These are phyloP conservation scores for Arthroderma uncinatum DNA, from an alignment of 2,329 filamentous ascomycete species.

Conservation along the genomic window DNA sequence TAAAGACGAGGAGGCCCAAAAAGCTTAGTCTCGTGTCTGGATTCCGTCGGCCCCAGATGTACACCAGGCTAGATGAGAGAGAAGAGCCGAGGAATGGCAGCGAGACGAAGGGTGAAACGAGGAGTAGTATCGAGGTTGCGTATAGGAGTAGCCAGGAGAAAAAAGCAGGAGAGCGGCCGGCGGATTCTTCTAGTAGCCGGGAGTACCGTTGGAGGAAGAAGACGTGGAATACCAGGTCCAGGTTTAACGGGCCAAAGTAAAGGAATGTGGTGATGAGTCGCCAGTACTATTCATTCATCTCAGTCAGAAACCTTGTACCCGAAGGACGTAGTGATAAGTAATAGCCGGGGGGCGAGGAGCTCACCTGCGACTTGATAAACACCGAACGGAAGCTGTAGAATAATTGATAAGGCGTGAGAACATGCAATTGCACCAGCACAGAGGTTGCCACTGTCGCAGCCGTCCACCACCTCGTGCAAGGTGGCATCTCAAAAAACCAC, in stretches of 20 bases:
- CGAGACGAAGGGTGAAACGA: slow-evolving; percentile 73
- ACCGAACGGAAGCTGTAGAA: slow-evolving; percentile 95
- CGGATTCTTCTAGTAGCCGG: slow-evolving; percentile 85
- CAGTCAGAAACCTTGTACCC: background rate
- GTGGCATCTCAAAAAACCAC: slow-evolving; percentile 98
- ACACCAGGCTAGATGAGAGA: slow-evolving; percentile 83
- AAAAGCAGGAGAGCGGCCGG: slow-evolving; percentile 79
- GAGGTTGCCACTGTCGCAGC: slow-evolving; percentile 81
- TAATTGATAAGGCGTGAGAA: slow-evolving; percentile 85
- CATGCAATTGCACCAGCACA: slow-evolving; percentile 81
- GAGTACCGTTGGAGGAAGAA: slow-evolving; percentile 98
- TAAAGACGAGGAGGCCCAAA: slow-evolving; percentile 79
- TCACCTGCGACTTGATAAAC: slow-evolving; percentile 80
- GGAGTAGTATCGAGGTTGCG: slow-evolving; percentile 65
- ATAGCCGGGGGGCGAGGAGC: no score
- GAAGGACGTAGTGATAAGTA: background rate
- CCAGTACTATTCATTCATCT: slow-evolving; percentile 60
- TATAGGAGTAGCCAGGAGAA: slow-evolving; percentile 93
- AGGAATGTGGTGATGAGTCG: slow-evolving; percentile 90
- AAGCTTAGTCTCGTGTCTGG: slow-evolving; percentile 84
- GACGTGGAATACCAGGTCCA: slow-evolving; percentile 93
- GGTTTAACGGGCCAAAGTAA: slow-evolving; percentile 87
- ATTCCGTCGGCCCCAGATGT: slow-evolving; percentile 95
- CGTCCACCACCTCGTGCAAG: slow-evolving; percentile 95
- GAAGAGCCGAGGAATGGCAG: slow-evolving; percentile 93